These are phyloP conservation scores for Pseudohyphozyma bogoriensis DNA, from an alignment of 768 basidiomycete species.

Conservation along the genomic window DNA sequence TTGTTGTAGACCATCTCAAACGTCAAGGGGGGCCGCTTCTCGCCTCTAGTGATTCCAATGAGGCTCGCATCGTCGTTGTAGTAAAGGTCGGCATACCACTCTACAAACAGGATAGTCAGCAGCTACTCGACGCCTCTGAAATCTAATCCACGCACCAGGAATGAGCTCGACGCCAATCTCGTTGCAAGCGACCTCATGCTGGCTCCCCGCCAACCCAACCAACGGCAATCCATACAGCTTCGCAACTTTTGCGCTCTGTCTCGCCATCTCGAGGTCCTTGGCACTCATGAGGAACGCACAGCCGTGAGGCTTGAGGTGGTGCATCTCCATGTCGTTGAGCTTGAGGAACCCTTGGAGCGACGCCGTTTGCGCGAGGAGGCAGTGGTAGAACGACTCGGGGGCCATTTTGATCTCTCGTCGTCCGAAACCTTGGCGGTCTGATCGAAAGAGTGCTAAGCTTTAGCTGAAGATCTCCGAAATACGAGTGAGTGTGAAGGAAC, in stretches of 20 bases:
- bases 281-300: constrained; percentile 53
- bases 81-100: constrained; percentile 60
- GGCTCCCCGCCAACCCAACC: constrained; percentile 55
- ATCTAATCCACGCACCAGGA: constrained; percentile 44
- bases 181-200: constrained; percentile 51
- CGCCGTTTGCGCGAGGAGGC: constrained; percentile 60
- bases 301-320: constrained; percentile 52
- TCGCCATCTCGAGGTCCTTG: constrained; percentile 49
- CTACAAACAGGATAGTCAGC: constrained; percentile 34
- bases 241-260: constrained; percentile 49
- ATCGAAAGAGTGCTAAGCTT: no score
- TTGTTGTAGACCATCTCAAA: no score
- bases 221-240: constrained; percentile 52
- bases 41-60: no score
- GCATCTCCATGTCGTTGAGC: constrained; percentile 46
- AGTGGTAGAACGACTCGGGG: constrained; percentile 50
- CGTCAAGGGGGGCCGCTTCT: no score
- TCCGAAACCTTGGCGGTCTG: constrained; percentile 16
- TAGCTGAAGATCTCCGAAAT: no score
- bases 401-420: not conserved
- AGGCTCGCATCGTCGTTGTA: no score
- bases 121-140: not conserved
- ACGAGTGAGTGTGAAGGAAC: constrained; percentile 43
- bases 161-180: constrained; percentile 54
- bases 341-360: constrained; percentile 54